Evolutionary conservation across 2,329 filamentous ascomycete genomes (phyloP).

Genomic region (Calonectria pseudoturangicola): DNA sequence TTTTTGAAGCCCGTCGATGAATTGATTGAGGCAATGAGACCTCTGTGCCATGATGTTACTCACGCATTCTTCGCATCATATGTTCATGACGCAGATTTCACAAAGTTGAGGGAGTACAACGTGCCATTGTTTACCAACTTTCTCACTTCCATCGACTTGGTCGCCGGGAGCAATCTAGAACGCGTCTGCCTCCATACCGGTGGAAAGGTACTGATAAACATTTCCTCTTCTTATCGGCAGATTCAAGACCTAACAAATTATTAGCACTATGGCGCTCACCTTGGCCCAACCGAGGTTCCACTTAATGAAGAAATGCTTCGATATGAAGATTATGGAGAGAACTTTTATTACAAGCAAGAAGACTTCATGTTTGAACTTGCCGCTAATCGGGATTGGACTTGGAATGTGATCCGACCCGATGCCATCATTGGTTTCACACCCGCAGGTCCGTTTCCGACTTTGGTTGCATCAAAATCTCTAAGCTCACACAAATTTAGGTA

Average conservation of each 20-base stretch:
- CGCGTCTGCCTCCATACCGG: conserved; percentile 8
- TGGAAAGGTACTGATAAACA: not conserved
- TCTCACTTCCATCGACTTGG: conserved; percentile 5
- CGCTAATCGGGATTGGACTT: not conserved
- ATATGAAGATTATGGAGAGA: conserved; percentile 10
- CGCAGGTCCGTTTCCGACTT: not conserved
- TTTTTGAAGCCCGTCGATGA: conserved; percentile 12
- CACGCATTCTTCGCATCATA: conserved; percentile 15
- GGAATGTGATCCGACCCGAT: conserved; percentile 1
- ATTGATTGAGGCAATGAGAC: conserved; percentile 10
- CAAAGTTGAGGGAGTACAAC: not conserved
- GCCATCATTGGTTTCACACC: conserved; percentile 17
- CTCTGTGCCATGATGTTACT: not conserved
- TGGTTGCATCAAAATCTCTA: accelerated
- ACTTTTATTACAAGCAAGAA: conserved; percentile 18
- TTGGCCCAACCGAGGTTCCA: not conserved
- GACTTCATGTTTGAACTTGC: conserved; percentile 14
- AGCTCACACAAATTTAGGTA: not conserved
- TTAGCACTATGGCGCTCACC: conserved; percentile 15
- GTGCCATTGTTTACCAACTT: conserved; percentile 12
- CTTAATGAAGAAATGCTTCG: not conserved
- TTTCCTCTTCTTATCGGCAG: too few species aligned
- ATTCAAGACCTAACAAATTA: not conserved
- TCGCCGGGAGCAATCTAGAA: not conserved
- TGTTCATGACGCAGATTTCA: not conserved